Percentiles rank a stretch among this genome's conserved stretches.
Evolutionary conservation across 1,139 yeast species (phyloP).

Genomic region (Magnusiomyces tetraspermus): DNA sequence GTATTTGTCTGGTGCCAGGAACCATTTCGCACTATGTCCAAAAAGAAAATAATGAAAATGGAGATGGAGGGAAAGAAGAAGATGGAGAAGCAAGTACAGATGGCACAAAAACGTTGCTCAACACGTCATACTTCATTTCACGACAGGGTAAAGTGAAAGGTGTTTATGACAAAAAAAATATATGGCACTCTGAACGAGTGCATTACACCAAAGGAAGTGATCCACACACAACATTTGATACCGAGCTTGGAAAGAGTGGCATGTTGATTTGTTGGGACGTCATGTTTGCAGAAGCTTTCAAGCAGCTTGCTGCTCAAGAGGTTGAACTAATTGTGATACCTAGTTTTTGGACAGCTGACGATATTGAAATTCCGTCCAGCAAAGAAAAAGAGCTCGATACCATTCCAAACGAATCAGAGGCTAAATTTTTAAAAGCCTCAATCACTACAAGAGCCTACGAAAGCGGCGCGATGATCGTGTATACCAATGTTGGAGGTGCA

Average conservation of each 20-base stretch:
- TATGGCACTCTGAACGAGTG: slow-evolving; percentile 20
- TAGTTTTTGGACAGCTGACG: slow-evolving; percentile 18
- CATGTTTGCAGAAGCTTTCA: slow-evolving; percentile 18
- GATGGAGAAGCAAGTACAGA: slow-evolving; percentile 5
- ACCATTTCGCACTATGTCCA: slow-evolving; percentile 8
- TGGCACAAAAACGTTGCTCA: slow-evolving; percentile 5
- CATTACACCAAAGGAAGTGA: slow-evolving; percentile 15
- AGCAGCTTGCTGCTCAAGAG: slow-evolving; percentile 15
- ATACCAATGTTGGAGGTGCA: slow-evolving; percentile 18
- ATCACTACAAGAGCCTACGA: slow-evolving; percentile 19
- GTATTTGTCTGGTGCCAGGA: slow-evolving; percentile 19
- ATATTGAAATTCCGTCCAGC: not conserved
- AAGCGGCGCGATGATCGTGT: slow-evolving; percentile 15
- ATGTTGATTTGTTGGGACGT: slow-evolving; percentile 20
- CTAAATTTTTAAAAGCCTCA: slow-evolving; percentile 12
- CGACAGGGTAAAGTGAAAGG: slow-evolving; percentile 15
- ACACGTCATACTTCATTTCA: slow-evolving; percentile 17
- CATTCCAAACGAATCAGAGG: slow-evolving; percentile 15
- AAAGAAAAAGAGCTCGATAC: slow-evolving; percentile 2
- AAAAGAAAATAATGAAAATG: not conserved
- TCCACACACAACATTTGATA: slow-evolving; percentile 16
- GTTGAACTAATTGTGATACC: slow-evolving; percentile 18
- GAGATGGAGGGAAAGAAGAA: slow-evolving; percentile 3
- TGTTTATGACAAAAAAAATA: slow-evolving; percentile 17
- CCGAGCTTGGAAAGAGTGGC: slow-evolving; percentile 19